These are phyloP conservation scores for Phaeosphaeriaceae sp. DNA, from an alignment of 2,329 filamentous ascomycete species.

Conservation along the genomic window DNA sequence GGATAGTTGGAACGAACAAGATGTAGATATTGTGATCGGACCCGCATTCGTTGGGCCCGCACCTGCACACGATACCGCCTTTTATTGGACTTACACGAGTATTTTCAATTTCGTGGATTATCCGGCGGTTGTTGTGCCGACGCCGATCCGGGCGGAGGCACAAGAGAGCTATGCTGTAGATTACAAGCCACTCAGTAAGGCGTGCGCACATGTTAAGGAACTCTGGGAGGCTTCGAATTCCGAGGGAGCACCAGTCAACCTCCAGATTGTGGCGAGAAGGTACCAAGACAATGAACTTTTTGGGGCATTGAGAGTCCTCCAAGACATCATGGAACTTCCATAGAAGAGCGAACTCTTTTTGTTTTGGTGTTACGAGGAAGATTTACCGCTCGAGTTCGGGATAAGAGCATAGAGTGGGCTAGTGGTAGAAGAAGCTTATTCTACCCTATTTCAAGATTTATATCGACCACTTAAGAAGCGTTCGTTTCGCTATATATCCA, in stretches of 20 bases:
- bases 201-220: constrained; percentile 24
- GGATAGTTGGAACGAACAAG: constrained; percentile 24
- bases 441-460: too few relatives aligned
- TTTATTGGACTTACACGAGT: constrained; percentile 31
- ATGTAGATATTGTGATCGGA: constrained; percentile 27
- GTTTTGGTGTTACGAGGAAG: too few relatives aligned
- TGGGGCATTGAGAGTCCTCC: constrained; percentile 23
- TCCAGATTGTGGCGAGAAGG: constrained; percentile 28
- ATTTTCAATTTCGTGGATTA: constrained; percentile 30
- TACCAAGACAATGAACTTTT: constrained; percentile 31
- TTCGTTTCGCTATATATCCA: too few relatives aligned
- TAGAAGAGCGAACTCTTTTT: neutral
- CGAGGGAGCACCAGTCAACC: constrained; percentile 26
- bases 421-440: too few relatives aligned
- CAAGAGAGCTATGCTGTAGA: constrained; percentile 21
- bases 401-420: too few relatives aligned
- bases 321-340: constrained; percentile 21
- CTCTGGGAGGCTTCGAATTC: constrained; percentile 25
- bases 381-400: too few relatives aligned
- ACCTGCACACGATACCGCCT: constrained; percentile 24
- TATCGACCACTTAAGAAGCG: too few relatives aligned
- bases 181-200: constrained; percentile 23
- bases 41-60: constrained; percentile 29
- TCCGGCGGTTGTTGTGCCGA: constrained; percentile 26
- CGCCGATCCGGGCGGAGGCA: constrained; percentile 15